Conservation (phyloP, 257 asterid species). For the Nicotiana tabacum region DNA sequence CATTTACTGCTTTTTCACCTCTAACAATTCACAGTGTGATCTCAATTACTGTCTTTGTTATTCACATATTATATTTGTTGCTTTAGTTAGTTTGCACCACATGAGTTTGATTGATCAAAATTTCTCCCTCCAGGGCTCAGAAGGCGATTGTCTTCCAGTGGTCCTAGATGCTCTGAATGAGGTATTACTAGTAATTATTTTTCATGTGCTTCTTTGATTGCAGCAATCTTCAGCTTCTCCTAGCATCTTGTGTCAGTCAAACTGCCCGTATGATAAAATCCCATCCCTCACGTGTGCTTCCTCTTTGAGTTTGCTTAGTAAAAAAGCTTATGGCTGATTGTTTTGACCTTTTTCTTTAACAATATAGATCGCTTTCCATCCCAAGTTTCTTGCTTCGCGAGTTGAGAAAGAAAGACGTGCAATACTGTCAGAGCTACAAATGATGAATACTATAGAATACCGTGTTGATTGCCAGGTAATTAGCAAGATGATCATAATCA, state of each 20-base stretch:
- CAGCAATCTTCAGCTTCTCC: background rate
- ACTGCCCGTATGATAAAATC: background rate
- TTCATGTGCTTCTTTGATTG: background rate
- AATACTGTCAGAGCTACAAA: constrained; percentile 88
- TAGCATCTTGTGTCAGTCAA: background rate
- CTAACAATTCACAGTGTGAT: background rate
- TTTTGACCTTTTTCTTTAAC: background rate
- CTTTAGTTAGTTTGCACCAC: constrained; percentile 8
- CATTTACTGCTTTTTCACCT: background rate
- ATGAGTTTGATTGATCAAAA: constrained; percentile 17
- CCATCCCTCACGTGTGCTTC: background rate
- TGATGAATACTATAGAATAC: constrained; percentile 99
- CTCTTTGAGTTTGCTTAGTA: background rate
- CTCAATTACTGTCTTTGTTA: background rate
- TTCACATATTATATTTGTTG: background rate
- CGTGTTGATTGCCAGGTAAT: constrained; percentile 99
- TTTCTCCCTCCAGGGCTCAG: constrained; percentile 63
- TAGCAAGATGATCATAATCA: constrained; percentile 15
- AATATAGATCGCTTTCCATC: constrained; percentile 85
- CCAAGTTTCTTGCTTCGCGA: constrained; percentile 86
- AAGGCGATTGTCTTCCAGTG: constrained; percentile 83
- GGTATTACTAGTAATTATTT: constrained; percentile 37
- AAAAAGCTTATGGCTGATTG: background rate
- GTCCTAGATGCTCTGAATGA: constrained; percentile 96
- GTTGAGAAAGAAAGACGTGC: constrained; percentile 98